Conservation (phyloP, 2,329 filamentous ascomycete genomes). For the Nemania sp. region DNA sequence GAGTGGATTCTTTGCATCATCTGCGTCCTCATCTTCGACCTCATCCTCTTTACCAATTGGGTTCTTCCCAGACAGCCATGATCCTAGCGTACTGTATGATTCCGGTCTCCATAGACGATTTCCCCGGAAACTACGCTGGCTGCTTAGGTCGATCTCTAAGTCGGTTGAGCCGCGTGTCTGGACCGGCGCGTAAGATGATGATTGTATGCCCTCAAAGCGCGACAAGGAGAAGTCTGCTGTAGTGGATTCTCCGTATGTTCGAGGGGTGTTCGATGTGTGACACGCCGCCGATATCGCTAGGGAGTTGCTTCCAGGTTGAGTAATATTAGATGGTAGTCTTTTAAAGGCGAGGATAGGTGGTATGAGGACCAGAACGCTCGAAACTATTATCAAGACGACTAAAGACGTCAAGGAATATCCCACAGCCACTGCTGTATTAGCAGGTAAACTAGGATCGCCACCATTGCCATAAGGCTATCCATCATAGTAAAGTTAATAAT, state of each 20-base stretch:
- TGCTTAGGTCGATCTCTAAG: not conserved
- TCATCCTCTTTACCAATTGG: not conserved
- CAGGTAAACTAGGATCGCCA: constrained; percentile 14
- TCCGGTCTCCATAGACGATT: not conserved
- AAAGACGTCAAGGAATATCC: constrained; percentile 31
- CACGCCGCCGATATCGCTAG: constrained; percentile 38
- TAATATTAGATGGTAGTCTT: constrained; percentile 26
- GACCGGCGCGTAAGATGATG: not conserved
- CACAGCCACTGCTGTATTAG: constrained; percentile 24
- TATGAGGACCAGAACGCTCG: constrained; percentile 32
- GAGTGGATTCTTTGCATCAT: not conserved
- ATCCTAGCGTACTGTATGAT: not conserved
- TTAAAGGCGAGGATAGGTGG: constrained; percentile 33
- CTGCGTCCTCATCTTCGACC: not conserved
- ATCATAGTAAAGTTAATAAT: too few species aligned
- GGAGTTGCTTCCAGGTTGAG: constrained; percentile 31
- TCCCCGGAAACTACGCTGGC: not conserved
- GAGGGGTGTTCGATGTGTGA: constrained; percentile 12
- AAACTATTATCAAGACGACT: constrained; percentile 28
- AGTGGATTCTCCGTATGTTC: not conserved
- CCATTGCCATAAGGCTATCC: not conserved
- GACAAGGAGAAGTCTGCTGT: not conserved
- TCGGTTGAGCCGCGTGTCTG: not conserved
- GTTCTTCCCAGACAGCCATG: not conserved
- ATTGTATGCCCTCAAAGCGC: not conserved